Evolutionary conservation across 2,329 filamentous ascomycete species (phyloP), one percentile per base, ranked within the genome.

Genomic region (Paraphaeosphaeria minitans): DNA sequence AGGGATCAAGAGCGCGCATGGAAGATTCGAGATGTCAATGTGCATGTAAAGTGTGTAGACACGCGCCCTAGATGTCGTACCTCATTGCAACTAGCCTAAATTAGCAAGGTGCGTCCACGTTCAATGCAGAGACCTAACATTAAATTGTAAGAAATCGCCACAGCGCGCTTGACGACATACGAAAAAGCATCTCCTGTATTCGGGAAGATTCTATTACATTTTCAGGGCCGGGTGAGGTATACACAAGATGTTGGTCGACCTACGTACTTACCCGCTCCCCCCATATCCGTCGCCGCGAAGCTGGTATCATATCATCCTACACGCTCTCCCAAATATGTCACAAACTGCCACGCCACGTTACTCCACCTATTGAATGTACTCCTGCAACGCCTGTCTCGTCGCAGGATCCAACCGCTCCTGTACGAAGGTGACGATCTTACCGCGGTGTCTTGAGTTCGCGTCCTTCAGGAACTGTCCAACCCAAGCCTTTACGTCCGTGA

Each of bases 401-500:
- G 79, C 74, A 2, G 73, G 70, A 19, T 73, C 73, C 60, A 97
- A 79, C 66, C 92, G 86, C 75, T 91, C 85, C 63, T 87, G 81
- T 55, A 93, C 89, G 72, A 91, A 94, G 57, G 80, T 81, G 29
- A 85, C 86, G 63, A 97, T 84, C 19, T 85, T 84, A 1, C 93
- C 92, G 48, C 82, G 82, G 67, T 92, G 88, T 68, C 88, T 87
- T 71, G 82, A 80, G 76, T 97, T 92, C 7, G 92, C 92, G 37
- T 89, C 86, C 71, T 89, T 89, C 72, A 97, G 80, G 74, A 92
- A 93, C 63, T 85, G 80, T 56, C 90, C 84, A n/a, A 97, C 93
- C 94, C 94, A 99, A 10, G 74, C 77, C 75, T 89, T 90, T 54
- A 92, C 90, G 55, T 93, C 89, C 5, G 86, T 84, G 14, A 97